These are phyloP conservation scores for Pseudogymnoascus sp. DNA, from an alignment of 2,329 filamentous ascomycete species.

Conservation along the genomic window DNA sequence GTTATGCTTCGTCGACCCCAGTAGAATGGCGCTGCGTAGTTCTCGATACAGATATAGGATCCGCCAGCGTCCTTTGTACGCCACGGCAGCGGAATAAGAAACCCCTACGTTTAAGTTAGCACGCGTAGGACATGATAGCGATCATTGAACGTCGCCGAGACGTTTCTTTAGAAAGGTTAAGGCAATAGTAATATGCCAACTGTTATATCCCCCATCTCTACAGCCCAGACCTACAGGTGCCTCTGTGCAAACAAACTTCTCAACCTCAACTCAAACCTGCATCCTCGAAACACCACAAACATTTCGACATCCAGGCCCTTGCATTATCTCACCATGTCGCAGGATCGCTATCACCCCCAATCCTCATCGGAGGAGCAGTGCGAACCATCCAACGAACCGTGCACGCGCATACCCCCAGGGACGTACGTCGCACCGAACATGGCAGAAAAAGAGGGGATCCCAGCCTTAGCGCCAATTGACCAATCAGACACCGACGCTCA, in stretches of 20 bases:
- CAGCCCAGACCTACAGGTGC: background rate
- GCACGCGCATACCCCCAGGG: background rate
- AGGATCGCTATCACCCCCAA: background rate
- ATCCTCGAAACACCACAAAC: background rate
- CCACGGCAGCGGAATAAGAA: background rate
- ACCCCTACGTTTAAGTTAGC: background rate
- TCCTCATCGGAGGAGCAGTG: background rate
- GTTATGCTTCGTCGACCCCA: too few species aligned
- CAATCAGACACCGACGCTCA: background rate
- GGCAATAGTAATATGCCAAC: background rate
- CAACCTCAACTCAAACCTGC: background rate
- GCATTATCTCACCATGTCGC: background rate
- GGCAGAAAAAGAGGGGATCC: slow-evolving; percentile 1
- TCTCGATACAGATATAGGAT: background rate
- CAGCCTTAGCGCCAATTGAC: background rate
- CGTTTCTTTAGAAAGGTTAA: background rate
- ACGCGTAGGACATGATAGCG: background rate
- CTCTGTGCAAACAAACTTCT: background rate
- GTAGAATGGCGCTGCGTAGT: background rate
- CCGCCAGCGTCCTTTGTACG: background rate
- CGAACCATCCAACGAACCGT: background rate
- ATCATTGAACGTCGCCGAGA: background rate
- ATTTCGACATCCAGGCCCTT: background rate
- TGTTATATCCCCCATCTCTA: background rate
- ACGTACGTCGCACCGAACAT: background rate